Evolutionary conservation across 1,284 basidiomycete species (phyloP).

Genomic region (Inonotus obliquus): DNA sequence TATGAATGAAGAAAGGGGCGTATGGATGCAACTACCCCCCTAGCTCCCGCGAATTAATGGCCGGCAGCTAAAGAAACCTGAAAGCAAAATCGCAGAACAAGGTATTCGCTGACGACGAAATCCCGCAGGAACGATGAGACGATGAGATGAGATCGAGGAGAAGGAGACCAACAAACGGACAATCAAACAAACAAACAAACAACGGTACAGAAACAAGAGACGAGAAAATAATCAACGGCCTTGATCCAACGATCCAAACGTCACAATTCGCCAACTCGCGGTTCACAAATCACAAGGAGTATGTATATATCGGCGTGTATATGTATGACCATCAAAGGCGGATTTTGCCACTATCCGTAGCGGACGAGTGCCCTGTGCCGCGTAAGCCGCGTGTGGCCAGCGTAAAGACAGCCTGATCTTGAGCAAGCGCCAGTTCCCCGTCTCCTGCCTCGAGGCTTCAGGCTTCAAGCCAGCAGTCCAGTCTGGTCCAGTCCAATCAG

Average conservation of each 20-base stretch:
- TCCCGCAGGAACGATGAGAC: not conserved
- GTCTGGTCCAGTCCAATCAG: too few relatives aligned
- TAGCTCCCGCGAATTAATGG: not conserved
- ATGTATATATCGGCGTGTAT: not conserved
- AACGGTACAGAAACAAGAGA: not conserved
- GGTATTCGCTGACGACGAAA: too few relatives aligned
- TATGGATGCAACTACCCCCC: too few relatives aligned
- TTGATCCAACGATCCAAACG: too few relatives aligned
- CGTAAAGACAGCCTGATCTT: not conserved
- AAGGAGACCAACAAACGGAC: not conserved
- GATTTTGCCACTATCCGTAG: slow-evolving; percentile 2
- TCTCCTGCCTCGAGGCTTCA: too few relatives aligned
- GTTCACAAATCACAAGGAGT: too few relatives aligned
- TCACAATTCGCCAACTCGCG: too few relatives aligned
- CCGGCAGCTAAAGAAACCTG: not conserved
- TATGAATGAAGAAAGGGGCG: too few relatives aligned
- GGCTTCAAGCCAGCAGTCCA: too few relatives aligned
- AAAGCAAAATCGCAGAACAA: not conserved
- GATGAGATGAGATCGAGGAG: not conserved
- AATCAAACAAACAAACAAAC: not conserved
- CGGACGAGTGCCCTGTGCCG: not conserved
- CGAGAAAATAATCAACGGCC: too few relatives aligned
- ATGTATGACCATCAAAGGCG: slow-evolving; percentile 11
- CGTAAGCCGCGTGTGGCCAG: not conserved
- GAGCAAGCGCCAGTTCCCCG: too few relatives aligned